A percentile compares a stretch with the other conserved stretches of the same genome.
These are phyloP conservation scores for Alisma plantagoaquatica DNA, from an alignment of 106 monocot genomes.

Conservation along the genomic window DNA sequence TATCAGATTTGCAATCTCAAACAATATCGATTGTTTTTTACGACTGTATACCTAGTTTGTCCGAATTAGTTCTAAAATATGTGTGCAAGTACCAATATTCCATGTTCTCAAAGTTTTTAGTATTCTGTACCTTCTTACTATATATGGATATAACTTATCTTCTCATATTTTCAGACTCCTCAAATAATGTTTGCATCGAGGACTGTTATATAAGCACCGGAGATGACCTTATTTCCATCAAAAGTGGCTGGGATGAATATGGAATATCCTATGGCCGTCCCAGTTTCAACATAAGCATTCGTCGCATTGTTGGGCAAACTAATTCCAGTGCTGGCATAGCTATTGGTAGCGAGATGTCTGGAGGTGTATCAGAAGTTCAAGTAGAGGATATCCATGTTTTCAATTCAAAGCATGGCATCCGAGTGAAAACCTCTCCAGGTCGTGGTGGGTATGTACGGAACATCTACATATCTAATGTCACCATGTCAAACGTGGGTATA, in stretches of 20 bases:
- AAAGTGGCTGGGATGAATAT: slow-evolving; percentile 41
- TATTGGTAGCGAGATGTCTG: slow-evolving; percentile 44
- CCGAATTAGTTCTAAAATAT: too few species aligned
- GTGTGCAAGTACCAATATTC: too few species aligned
- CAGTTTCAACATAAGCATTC: slow-evolving; percentile 29
- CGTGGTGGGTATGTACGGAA: slow-evolving; percentile 29
- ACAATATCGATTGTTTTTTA: too few species aligned
- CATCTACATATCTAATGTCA: slow-evolving; percentile 12
- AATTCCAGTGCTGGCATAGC: slow-evolving; percentile 23
- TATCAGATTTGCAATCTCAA: too few species aligned
- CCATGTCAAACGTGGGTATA: slow-evolving; percentile 13
- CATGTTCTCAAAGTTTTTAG: too few species aligned
- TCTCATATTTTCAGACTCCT: slow-evolving; percentile 19
- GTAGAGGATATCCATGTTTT: slow-evolving; percentile 21
- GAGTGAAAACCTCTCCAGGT: slow-evolving; percentile 26
- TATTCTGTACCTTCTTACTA: too few species aligned
- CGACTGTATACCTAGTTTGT: too few species aligned
- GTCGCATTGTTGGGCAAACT: slow-evolving; percentile 9
- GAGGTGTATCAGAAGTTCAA: slow-evolving; percentile 24
- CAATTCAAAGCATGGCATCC: slow-evolving; percentile 20
- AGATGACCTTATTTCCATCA: slow-evolving; percentile 27
- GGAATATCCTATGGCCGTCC: slow-evolving; percentile 22
- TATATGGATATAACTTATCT: too few species aligned
- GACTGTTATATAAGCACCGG: slow-evolving; percentile 35
- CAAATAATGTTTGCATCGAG: slow-evolving; percentile 32